Conservation (phyloP, 2,329 filamentous ascomycete genomes). For the Aureobasidium sp. region DNA sequence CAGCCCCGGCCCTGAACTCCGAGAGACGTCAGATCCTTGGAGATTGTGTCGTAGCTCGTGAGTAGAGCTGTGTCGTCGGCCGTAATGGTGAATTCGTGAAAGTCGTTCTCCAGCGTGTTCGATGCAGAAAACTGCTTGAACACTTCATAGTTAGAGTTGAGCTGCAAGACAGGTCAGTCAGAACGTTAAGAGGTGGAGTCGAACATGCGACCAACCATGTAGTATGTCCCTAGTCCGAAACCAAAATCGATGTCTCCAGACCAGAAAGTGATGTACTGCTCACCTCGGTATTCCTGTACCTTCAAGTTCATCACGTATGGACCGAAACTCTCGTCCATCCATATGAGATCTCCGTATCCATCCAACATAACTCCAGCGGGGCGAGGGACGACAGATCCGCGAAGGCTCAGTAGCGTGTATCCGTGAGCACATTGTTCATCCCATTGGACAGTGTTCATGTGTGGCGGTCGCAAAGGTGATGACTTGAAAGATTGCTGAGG, state of each 20-base stretch:
- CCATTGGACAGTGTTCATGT: constrained; percentile 17
- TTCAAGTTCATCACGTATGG: constrained; percentile 22
- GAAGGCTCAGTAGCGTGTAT: constrained; percentile 22
- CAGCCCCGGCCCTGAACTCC: constrained; percentile 25
- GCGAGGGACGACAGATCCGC: constrained; percentile 24
- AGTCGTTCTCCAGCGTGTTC: constrained; percentile 29
- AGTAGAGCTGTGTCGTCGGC: constrained; percentile 33
- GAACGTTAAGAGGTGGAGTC: background rate
- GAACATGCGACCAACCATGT: constrained; percentile 17
- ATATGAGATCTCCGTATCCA: constrained; percentile 24
- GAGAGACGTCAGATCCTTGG: constrained; percentile 18
- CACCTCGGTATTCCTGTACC: constrained; percentile 26
- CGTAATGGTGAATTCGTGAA: constrained; percentile 37
- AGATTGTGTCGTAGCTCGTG: constrained; percentile 32
- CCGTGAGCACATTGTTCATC: constrained; percentile 22
- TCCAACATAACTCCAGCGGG: constrained; percentile 21
- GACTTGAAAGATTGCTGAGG: background rate
- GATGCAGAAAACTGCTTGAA: constrained; percentile 21
- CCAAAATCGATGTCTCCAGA: constrained; percentile 25
- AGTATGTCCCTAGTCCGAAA: background rate
- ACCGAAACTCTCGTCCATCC: constrained; percentile 24
- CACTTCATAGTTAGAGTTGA: constrained; percentile 22
- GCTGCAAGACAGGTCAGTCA: background rate
- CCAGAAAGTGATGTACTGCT: constrained; percentile 31
- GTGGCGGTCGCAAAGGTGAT: background rate